Percentiles rank a stretch among this genome's conserved stretches.
These are phyloP conservation scores for Dactylonectria macrodidyma DNA, from an alignment of 2,329 filamentous ascomycete species.

Conservation along the genomic window DNA sequence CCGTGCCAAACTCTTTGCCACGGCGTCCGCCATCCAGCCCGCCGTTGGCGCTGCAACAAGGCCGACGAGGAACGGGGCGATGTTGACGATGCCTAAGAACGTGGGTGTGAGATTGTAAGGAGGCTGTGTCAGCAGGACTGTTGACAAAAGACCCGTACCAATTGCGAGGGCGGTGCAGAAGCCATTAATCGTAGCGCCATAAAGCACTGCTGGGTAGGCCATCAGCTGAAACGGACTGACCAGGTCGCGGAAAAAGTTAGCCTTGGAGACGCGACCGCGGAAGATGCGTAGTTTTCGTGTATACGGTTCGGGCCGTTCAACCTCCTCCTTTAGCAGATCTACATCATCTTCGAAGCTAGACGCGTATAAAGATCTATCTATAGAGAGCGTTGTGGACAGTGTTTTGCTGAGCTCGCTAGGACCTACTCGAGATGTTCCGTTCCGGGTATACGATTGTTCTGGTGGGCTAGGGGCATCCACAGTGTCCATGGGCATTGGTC, in stretches of 20 bases:
- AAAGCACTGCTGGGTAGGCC: slow-evolving; percentile 9
- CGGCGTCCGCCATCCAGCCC: slow-evolving; percentile 10
- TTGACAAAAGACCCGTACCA: slow-evolving; percentile 4
- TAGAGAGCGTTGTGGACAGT: slow-evolving; percentile 6
- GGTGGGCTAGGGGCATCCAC: slow-evolving; percentile 3
- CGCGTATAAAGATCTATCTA: background rate
- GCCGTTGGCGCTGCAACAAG: background rate
- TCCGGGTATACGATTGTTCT: slow-evolving; percentile 4
- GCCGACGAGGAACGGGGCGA: slow-evolving; percentile 2
- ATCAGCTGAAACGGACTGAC: slow-evolving; percentile 6
- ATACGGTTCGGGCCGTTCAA: slow-evolving; percentile 12
- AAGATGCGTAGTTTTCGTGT: slow-evolving; percentile 4
- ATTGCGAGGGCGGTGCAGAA: slow-evolving; percentile 6
- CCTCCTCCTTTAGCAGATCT: slow-evolving; percentile 15
- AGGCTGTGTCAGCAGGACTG: background rate
- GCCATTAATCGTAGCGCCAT: slow-evolving; percentile 4
- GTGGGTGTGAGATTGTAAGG: slow-evolving; percentile 16
- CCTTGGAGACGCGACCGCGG: slow-evolving; percentile 7
- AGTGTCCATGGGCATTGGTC: slow-evolving; percentile 4
- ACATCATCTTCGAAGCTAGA: slow-evolving; percentile 3
- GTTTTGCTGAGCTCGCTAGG: slow-evolving; percentile 4
- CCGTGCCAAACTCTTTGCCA: background rate
- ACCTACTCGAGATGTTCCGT: background rate
- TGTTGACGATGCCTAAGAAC: slow-evolving; percentile 8
- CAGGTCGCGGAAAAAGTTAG: slow-evolving; percentile 1